phyloP scores from a whole-genome alignment of 305 asterid species.

The Solanum chacoense region DNA sequence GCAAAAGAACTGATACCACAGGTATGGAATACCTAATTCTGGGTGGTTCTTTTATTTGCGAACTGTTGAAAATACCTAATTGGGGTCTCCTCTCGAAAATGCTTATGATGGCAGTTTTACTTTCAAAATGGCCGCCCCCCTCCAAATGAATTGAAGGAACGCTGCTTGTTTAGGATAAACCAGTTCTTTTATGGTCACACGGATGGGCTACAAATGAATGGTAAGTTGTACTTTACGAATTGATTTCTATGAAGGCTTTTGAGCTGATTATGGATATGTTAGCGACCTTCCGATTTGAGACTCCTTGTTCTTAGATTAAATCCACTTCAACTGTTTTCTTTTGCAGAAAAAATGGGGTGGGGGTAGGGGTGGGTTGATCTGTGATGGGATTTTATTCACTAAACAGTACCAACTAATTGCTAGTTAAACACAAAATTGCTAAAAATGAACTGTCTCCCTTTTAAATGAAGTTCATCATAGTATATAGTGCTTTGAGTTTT shows the following conservation, averaged over 20 bases:
- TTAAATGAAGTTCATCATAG: background rate
- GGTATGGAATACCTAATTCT: conserved; percentile 32
- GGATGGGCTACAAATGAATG: conserved; percentile 86
- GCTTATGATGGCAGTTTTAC: conserved; percentile 63
- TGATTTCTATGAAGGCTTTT: background rate
- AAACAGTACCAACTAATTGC: background rate
- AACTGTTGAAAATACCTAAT: too few relatives aligned
- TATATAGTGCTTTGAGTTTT: background rate
- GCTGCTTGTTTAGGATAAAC: conserved; percentile 85
- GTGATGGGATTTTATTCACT: background rate
- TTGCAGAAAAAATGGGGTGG: background rate
- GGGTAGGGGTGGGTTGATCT: background rate
- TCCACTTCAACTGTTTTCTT: background rate
- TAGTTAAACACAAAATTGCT: background rate
- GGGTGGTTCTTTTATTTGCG: background rate
- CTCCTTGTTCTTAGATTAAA: background rate
- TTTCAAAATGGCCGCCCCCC: conserved; percentile 91
- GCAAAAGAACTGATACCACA: conserved; percentile 93
- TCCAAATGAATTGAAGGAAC: conserved; percentile 83
- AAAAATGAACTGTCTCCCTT: background rate
- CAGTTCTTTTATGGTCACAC: conserved; percentile 91
- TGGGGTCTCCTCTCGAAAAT: too few relatives aligned
- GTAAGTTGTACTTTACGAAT: conserved; percentile 31
- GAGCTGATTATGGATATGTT: background rate
- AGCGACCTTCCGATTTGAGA: background rate